phyloP scores from a whole-genome alignment of 225 moss, liverwort and hornwort genomes.

The Anthoceros angustus region DNA sequence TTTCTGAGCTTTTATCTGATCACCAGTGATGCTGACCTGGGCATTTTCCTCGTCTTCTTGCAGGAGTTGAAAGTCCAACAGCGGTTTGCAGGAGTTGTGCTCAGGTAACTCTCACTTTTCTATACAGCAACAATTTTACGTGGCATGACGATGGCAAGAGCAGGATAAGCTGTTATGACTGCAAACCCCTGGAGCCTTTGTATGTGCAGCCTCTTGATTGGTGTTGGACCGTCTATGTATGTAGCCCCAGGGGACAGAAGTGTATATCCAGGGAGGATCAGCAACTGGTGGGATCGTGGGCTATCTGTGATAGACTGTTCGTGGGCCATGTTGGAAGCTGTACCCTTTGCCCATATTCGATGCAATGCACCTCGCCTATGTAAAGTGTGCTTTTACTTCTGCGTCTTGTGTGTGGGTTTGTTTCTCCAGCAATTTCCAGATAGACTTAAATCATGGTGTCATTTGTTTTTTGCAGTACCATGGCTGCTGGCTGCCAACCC shows the following conservation, averaged over 20 bases:
- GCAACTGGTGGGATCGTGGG: slow-evolving; percentile 45
- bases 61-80: slow-evolving; percentile 87
- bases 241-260: slow-evolving; percentile 58
- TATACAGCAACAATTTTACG: not conserved
- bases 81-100: slow-evolving; percentile 76
- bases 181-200: not conserved
- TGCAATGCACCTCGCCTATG: slow-evolving; percentile 66
- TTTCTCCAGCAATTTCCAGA: not conserved
- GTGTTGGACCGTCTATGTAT: not conserved
- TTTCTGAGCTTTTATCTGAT: not conserved
- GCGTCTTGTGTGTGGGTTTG: not conserved
- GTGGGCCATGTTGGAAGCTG: slow-evolving; percentile 56
- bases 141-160: not conserved
- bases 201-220: not conserved
- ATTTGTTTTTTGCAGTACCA: slow-evolving; percentile 37
- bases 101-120: slow-evolving; percentile 26
- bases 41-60: not conserved
- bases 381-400: slow-evolving; percentile 10
- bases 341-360: slow-evolving; percentile 74
- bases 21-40: not conserved
- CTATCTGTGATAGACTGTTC: slow-evolving; percentile 95
- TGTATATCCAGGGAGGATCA: slow-evolving; percentile 90
- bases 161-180: not conserved
- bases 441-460: not conserved
- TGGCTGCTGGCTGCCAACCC: slow-evolving; percentile 98